Base-by-base conservation (phyloP, 768 basidiomycete genomes). In the Neoboletus magnificus region DNA sequence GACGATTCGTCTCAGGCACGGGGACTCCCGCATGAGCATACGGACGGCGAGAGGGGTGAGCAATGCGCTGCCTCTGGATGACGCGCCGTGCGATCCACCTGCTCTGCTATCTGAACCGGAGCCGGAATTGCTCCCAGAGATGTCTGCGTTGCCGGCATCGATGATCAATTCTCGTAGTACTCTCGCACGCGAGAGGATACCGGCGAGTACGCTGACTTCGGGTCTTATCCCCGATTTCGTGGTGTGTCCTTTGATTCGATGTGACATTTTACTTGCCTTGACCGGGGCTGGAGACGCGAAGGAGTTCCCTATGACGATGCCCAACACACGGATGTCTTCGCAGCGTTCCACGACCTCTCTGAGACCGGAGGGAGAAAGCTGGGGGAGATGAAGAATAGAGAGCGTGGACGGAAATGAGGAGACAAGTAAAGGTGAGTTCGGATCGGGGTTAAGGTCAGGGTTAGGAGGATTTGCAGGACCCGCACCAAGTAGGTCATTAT, bases 1-100 rank as follows among this genome's bases (percentile, higher is more conserved):
- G 13, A 83, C 71, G 41, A 86, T 71, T 51, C 73, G 79, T 42
- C 66, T 70, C 43, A 87, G 66, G 22, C 61, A 72, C 3, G 68
- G 58, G 4, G 61, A 57, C 30, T 63, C 61, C 71, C 82, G 78
- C 67, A 86, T 70, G 36, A 70, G 73, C 67, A 48, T 70, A 73
- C 35, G 76, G 66, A 48, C 75, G 66, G 62, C 79, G 77, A 5
- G 65, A 62, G 33, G 76, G 58, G 65, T 82, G 82, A 54, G 73
- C 54, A 55, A 76, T 71, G 46, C 58, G 57, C 27, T 30, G 8
- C 42, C 20, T 27, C 25, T 43, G 13, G 16, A 36, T 11, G 42
- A n/a, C 32, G 22, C 11, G 11, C 36, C 27, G 1, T 54, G 54
- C 15, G 48, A 11, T 15, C 15, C 51, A 2, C 46, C 43, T 23